Base-by-base conservation (phyloP, 139 green algal genomes). In the Tetradesmus lagerheimii region DNA sequence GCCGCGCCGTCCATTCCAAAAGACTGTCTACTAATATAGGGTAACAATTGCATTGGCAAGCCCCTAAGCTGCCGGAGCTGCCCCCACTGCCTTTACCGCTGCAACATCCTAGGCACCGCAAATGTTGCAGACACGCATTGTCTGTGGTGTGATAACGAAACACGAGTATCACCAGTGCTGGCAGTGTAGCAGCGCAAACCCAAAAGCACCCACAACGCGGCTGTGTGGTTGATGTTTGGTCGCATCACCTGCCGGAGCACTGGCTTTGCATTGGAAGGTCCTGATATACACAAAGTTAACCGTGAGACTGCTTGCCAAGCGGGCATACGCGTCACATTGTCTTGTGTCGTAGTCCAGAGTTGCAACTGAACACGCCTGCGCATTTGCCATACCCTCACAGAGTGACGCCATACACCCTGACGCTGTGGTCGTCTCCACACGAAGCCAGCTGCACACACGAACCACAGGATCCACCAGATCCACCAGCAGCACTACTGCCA, bases 371-470 rank as follows among this genome's bases (percentile, higher is more conserved):
- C 45, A 39, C 53, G 37, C 14, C 35, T 20, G 20, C 25, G 57
- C 80, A 38, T 27, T 39, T 67, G 45, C 81, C 47, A 34, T 25
- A 12, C 80, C 53, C 27, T 39, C 62, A 90, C 2, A 89, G 15
- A 0, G 23, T 9, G 8, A 95, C 79, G 16, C 87, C 45, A 67
- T 95, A 96, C 2, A 98, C 64, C 0, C 94, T 90, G 20, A 98
- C 84, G 0, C 91, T 87, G 83, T 97, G 93, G 89, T 98, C 95
- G 0, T 96, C 93, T 9, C 94, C 93, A n/a, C 90, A 94, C 0
- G 93, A 95, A 43, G 93, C 95, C 37, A 98, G 86, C 83, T 93
- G 89, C 76, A 91, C 11, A 34, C 39, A 47, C 23, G 4, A 57
- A 62, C 8, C 47, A 20, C 8, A 23, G 47, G 8, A 18, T 16